Evolutionary conservation across 2,329 filamentous ascomycete genomes (phyloP), one percentile per base, ranked within the genome.

Genomic region (Pyrenochaeta sp.): DNA sequence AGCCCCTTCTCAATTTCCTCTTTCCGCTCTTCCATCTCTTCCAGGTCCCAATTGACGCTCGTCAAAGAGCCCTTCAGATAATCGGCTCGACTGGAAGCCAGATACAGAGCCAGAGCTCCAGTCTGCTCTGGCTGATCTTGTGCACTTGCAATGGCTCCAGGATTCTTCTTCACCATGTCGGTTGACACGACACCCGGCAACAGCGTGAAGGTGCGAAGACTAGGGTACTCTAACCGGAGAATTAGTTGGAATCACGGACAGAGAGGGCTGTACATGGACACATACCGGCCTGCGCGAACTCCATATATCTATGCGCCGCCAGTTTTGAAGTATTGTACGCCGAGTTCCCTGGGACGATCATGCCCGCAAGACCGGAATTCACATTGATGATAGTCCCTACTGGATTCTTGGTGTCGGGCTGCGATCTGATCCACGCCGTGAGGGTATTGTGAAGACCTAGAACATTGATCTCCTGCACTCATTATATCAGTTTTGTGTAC

Each of bases 1-100:
- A 69, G 48, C 32, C 72, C 62, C 34, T 61, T 65, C 30, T 68
- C 54, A 55, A 73, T 70, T 58, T 72, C 69, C n/a, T 67, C 61
- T 48, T 62, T 67, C 47, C 66, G 61, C 15, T 45, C 56, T 52
- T 65, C 54, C 42, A 72, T 51, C 58, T 73, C 68, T 8, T 62
- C 49, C 55, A 71, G 58, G 58, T 74, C 72, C 70, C 68, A 74
- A 10, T 60, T 69, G 13, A 58, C 50, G 42, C 54, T 61, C 3
- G 52, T 50, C 52, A 60, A 50, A 10, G 42, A 42, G 15, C 62
- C 62, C 12, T 50, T 47, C 19, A 65, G 28, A 36, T 52, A 57
- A 43, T 65, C 62, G 1, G 51, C 59, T 9, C 47, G 42, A 8
- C 46, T 34, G 7, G 47, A 56, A n/a, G 58, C 53, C 12, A 63